Percentiles rank a stretch among this genome's conserved stretches.
Evolutionary conservation across 805 yeast genomes (phyloP).

Genomic region (Wickerhamomyces chaumierensis): DNA sequence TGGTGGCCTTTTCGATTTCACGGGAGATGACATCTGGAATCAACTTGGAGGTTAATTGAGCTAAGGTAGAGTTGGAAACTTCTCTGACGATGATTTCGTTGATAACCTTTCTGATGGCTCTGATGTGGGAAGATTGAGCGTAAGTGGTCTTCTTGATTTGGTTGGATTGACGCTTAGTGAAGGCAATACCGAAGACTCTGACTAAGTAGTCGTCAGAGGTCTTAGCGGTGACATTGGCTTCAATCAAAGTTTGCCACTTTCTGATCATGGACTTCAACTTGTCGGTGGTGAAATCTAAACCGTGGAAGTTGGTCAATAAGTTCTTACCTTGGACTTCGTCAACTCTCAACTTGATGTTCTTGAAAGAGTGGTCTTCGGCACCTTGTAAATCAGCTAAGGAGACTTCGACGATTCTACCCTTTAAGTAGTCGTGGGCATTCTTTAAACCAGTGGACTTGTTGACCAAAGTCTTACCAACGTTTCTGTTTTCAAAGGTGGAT

Average conservation of each 20-base stretch:
- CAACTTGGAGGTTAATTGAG: constrained; percentile 94
- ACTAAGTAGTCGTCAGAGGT: constrained; percentile 91
- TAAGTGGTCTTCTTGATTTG: constrained; percentile 93
- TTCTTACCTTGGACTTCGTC: constrained; percentile 99
- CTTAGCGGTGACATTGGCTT: constrained; percentile 94
- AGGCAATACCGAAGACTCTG: constrained; percentile 90
- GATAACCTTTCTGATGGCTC: constrained; percentile 66
- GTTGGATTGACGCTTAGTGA: constrained; percentile 93
- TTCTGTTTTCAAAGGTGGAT: constrained; percentile 96
- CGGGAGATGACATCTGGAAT: constrained; percentile 98
- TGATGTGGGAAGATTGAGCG: constrained; percentile 95
- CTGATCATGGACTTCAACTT: constrained; percentile 92
- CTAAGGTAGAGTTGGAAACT: constrained; percentile 87
- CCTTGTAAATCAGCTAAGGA: constrained; percentile 96
- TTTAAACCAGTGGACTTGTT: constrained; percentile 97
- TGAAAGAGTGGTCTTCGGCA: constrained; percentile 97
- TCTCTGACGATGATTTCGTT: constrained; percentile 93
- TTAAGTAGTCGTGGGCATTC: constrained; percentile 95
- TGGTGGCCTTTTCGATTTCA: constrained; percentile 95
- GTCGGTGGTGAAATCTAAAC: constrained; percentile 92
- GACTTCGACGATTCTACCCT: constrained; percentile 95
- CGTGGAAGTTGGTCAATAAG: constrained; percentile 98
- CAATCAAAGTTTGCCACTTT: constrained; percentile 96
- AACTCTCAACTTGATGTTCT: constrained; percentile 94
- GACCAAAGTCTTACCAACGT: constrained; percentile 96